A percentile compares a stretch with the other conserved stretches of the same genome.
phyloP scores from a whole-genome alignment of 768 basidiomycete species.

The Tylopilus rubrobrunneus region DNA sequence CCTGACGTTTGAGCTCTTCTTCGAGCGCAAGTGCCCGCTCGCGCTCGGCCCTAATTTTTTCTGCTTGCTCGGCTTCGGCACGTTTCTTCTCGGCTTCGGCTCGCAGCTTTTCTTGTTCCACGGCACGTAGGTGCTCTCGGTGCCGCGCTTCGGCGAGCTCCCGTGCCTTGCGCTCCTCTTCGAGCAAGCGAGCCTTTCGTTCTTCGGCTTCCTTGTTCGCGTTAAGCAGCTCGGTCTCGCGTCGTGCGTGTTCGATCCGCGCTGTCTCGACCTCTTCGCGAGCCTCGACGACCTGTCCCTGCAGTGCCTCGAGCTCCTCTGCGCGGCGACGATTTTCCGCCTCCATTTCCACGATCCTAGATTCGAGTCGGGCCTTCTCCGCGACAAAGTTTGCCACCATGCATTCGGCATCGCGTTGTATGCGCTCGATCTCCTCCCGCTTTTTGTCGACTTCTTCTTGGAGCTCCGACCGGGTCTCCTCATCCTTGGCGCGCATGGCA shows the following conservation, averaged over 20 bases:
- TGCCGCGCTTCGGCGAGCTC: constrained; percentile 27
- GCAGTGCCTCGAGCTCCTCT: constrained; percentile 21
- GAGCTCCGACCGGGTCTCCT: constrained; percentile 43
- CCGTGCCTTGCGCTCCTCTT: constrained; percentile 30
- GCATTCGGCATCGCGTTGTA: constrained; percentile 38
- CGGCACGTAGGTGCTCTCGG: constrained; percentile 26
- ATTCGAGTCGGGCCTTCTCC: constrained; percentile 35
- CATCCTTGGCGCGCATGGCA: constrained; percentile 43
- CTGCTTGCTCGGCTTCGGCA: constrained; percentile 22
- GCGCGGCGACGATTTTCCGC: constrained; percentile 15
- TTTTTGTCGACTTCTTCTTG: constrained; percentile 42
- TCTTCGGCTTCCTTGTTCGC: constrained; percentile 27
- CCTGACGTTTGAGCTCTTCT: constrained; percentile 27
- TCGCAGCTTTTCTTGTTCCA: constrained; percentile 27
- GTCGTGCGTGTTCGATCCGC: constrained; percentile 26
- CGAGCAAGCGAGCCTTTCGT: constrained; percentile 25
- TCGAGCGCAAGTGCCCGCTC: constrained; percentile 30
- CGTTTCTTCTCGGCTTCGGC: constrained; percentile 22
- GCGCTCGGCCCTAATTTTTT: constrained; percentile 24
- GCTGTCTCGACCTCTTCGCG: constrained; percentile 27
- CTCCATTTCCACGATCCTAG: constrained; percentile 27
- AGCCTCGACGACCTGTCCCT: constrained; percentile 27
- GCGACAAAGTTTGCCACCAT: constrained; percentile 37
- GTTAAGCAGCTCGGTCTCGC: constrained; percentile 25
- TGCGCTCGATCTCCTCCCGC: constrained; percentile 40